These are phyloP conservation scores for Lentinus tigrinus DNA, from an alignment of 768 basidiomycete species.

Conservation along the genomic window DNA sequence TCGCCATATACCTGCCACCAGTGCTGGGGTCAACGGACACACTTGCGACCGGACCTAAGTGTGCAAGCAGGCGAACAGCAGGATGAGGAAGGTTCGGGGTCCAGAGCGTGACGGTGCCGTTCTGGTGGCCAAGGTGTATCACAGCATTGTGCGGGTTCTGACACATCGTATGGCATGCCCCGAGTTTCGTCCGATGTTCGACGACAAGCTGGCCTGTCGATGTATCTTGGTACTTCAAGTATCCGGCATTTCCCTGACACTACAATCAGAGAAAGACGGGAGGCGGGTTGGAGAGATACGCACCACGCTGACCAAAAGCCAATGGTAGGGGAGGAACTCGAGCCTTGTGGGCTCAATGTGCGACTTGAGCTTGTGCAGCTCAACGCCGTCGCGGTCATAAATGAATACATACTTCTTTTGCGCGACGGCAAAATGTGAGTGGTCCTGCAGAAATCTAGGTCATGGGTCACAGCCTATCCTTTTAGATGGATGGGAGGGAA, in stretches of 20 bases:
- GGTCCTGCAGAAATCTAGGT: conserved; percentile 84
- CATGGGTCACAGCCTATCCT: conserved; percentile 3
- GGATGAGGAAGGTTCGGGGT: conserved; percentile 92
- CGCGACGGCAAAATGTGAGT: conserved; percentile 91
- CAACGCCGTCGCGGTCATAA: conserved; percentile 92
- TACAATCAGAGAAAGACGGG: not conserved
- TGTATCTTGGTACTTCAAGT: conserved; percentile 95
- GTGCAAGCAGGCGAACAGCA: conserved; percentile 88
- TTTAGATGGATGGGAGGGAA: conserved; percentile 14
- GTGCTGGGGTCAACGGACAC: conserved; percentile 82
- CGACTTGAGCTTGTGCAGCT: conserved; percentile 79
- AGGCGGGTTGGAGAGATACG: conserved; percentile 28
- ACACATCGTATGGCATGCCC: conserved; percentile 79
- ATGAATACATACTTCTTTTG: conserved; percentile 97
- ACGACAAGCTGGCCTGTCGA: conserved; percentile 86
- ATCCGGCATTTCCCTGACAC: conserved; percentile 78
- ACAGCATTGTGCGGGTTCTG: conserved; percentile 95
- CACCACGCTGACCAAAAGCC: conserved; percentile 84
- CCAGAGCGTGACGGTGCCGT: conserved; percentile 95
- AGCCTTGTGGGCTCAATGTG: conserved; percentile 89
- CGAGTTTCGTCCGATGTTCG: conserved; percentile 88
- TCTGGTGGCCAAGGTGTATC: conserved; percentile 91
- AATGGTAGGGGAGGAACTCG: conserved; percentile 94
- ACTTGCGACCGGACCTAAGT: conserved; percentile 81
- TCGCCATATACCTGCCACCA: conserved; percentile 89